Conservation (phyloP, 805 yeast species). For the Sugiyamaella chiloensis region DNA sequence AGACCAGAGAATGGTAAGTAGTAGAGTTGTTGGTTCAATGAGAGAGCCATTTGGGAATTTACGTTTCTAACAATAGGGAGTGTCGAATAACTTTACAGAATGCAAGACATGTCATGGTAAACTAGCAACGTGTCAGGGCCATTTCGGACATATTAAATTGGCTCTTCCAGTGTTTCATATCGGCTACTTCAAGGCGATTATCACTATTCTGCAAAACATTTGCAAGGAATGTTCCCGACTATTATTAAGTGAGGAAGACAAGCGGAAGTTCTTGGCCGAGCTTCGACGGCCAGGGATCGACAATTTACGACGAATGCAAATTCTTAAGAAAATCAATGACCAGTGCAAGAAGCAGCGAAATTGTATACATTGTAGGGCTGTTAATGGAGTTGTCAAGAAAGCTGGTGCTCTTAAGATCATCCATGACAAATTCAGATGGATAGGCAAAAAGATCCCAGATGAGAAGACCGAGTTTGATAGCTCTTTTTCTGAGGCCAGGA, state of each 20-base stretch:
- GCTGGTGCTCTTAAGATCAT: slow-evolving; percentile 95
- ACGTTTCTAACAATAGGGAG: slow-evolving; percentile 50
- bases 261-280: slow-evolving; percentile 68
- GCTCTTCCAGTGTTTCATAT: slow-evolving; percentile 97
- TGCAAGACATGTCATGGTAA: slow-evolving; percentile 91
- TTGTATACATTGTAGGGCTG: slow-evolving; percentile 79
- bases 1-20: slow-evolving; percentile 87
- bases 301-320: slow-evolving; percentile 86
- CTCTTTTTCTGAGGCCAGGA: slow-evolving; percentile 73
- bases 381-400: slow-evolving; percentile 96
- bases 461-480: slow-evolving; percentile 86
- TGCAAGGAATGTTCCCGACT: slow-evolving; percentile 87
- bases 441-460: slow-evolving; percentile 82
- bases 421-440: slow-evolving; percentile 94
- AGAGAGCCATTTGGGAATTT: no score
- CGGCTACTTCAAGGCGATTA: slow-evolving; percentile 91
- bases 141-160: slow-evolving; percentile 89
- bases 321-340: slow-evolving; percentile 75
- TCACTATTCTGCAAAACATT: slow-evolving; percentile 81
- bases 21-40: slow-evolving; percentile 20
- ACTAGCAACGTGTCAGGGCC: slow-evolving; percentile 95
- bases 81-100: slow-evolving; percentile 77
- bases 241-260: slow-evolving; percentile 67
- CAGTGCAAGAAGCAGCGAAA: slow-evolving; percentile 95
- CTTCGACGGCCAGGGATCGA: slow-evolving; percentile 85